Evolutionary conservation across 805 yeast species (phyloP), one percentile per base, ranked within the genome.

Genomic region (Lipomyces mesembrius): DNA sequence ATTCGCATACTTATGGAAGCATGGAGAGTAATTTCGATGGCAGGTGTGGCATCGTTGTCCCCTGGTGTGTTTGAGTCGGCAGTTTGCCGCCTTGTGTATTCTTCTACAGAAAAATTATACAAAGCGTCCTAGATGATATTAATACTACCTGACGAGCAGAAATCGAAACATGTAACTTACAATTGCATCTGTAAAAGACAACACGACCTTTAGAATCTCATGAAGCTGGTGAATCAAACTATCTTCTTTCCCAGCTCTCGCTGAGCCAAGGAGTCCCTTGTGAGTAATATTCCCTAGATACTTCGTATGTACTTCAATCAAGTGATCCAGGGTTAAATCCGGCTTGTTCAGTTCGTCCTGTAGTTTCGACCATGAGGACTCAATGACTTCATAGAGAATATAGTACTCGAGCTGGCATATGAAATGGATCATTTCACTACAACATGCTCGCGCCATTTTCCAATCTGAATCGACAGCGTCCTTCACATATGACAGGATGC

Each of bases 321-420:
- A 72, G 53, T 76, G 76, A 67, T 79, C 80, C 25, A 79, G 75
- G 1, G 80, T 77, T 6, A 73, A 70, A n/a, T 71, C 72, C 17
- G 67, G 63, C 59, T 69, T 63, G 46, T 63, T 68, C 37, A 79
- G 72, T 55, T 71, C 72, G 8, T 51, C 51, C 54, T 74, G 73
- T 53, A 77, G 57, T 59, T 72, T 63, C 2, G 68, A 60, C 82
- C 83, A 80, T n/a, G 78, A 75, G 53, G 76, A 71, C 59, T 77
- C 82, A 32, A 80, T 74, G 25, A 80, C 73, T 60, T 77, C 78
- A 63, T 75, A 77, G 37, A 77, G 75, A 20, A 79, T 68, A 61
- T 78, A 77, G 63, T 74, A 73, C 65, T 79, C 81, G 49, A 80
- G 63, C 63, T 77, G 79, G 57, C 73, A 63, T 27, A 77, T 67